Conservation (phyloP, 2,329 filamentous ascomycete species). For the Clonostachys solani region DNA sequence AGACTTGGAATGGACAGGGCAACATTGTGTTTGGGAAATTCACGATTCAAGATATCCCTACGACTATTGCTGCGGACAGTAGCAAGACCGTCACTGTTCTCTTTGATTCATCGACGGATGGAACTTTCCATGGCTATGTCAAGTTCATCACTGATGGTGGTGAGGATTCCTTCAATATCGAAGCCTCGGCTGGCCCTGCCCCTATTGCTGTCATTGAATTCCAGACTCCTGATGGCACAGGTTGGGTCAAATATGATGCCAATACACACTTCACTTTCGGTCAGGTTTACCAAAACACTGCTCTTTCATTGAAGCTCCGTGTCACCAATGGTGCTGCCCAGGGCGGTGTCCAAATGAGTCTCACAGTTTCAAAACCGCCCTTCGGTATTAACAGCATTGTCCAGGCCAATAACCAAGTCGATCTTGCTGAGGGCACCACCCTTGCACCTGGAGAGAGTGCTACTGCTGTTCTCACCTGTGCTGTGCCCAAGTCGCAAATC, state of each 20-base stretch:
- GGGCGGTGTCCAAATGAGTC: conserved; percentile 40
- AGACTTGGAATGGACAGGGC: conserved; percentile 25
- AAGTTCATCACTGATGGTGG: conserved; percentile 44
- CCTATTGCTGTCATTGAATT: conserved; percentile 50
- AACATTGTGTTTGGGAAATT: conserved; percentile 40
- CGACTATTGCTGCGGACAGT: conserved; percentile 30
- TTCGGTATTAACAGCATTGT: conserved; percentile 51
- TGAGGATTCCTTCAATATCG: conserved; percentile 37
- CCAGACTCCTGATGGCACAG: conserved; percentile 41
- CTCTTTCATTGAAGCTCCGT: conserved; percentile 41
- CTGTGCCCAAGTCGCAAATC: conserved; percentile 52
- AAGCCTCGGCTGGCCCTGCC: conserved; percentile 42
- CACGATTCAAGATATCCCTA: conserved; percentile 39
- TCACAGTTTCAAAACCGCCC: conserved; percentile 59
- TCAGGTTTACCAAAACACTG: conserved; percentile 47
- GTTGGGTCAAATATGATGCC: conserved; percentile 42
- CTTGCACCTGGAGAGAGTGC: conserved; percentile 43
- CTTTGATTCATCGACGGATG: conserved; percentile 39
- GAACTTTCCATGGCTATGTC: conserved; percentile 45
- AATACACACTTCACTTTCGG: conserved; percentile 47
- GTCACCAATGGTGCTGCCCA: conserved; percentile 44
- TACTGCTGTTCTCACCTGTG: conserved; percentile 48
- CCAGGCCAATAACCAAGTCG: conserved; percentile 47
- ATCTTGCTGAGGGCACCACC: conserved; percentile 51
- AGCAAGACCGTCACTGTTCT: conserved; percentile 34